phyloP scores from a whole-genome alignment of 2,329 filamentous ascomycete genomes.

The Lachnellula subtilissima region DNA sequence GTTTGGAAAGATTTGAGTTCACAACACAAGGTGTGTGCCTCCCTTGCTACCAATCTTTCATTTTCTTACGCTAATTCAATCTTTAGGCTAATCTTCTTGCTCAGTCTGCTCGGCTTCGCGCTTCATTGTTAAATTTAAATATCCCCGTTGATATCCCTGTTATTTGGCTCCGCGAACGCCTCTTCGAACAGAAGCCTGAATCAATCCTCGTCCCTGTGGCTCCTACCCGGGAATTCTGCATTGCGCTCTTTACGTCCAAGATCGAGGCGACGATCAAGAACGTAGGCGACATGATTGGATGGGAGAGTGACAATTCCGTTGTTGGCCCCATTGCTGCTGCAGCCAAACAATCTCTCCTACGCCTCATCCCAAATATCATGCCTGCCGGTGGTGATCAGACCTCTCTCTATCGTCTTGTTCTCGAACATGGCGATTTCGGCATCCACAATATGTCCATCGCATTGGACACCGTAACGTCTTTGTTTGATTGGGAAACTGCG shows the following conservation, averaged over 20 bases:
- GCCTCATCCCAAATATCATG: slow-evolving; percentile 23
- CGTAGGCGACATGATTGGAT: slow-evolving; percentile 27
- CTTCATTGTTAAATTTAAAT: slow-evolving; percentile 8
- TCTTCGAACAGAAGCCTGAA: slow-evolving; percentile 24
- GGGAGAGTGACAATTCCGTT: slow-evolving; percentile 19
- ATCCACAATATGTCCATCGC: slow-evolving; percentile 31
- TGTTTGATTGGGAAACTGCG: slow-evolving; percentile 30
- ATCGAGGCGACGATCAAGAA: slow-evolving; percentile 25
- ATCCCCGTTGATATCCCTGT: slow-evolving; percentile 4
- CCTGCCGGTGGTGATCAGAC: slow-evolving; percentile 9
- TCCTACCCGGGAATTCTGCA: slow-evolving; percentile 24
- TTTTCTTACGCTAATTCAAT: slow-evolving; percentile 1
- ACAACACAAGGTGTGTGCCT: slow-evolving; percentile 2
- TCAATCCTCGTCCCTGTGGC: slow-evolving; percentile 22
- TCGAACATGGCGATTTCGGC: slow-evolving; percentile 34
- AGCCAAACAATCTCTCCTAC: slow-evolving; percentile 28
- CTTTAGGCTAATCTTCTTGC: background rate
- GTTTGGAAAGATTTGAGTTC: slow-evolving; percentile 5
- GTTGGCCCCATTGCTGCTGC: slow-evolving; percentile 7
- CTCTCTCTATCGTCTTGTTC: slow-evolving; percentile 30
- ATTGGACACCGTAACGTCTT: slow-evolving; percentile 25
- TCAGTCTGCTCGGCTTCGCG: slow-evolving; percentile 4
- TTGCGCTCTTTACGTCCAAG: slow-evolving; percentile 25
- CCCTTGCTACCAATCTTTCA: background rate
- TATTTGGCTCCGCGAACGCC: slow-evolving; percentile 21